These are phyloP conservation scores for Emericellopsis terricola DNA, from an alignment of 495 filamentous ascomycete genomes.

Conservation along the genomic window DNA sequence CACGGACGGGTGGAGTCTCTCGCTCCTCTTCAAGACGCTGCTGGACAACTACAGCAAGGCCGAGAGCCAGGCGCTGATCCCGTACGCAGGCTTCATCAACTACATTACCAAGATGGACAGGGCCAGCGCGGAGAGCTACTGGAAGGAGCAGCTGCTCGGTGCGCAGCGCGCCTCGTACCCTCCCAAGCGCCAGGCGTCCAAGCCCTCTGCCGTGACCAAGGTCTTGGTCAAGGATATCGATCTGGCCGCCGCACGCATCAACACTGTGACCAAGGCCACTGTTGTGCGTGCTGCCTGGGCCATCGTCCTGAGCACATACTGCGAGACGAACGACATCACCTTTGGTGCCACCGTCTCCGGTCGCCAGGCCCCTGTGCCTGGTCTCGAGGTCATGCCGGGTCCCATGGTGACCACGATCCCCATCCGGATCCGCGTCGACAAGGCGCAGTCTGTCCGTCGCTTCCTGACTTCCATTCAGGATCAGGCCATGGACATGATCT, in stretches of 20 bases:
- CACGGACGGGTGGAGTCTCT: background rate
- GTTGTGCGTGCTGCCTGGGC: too few species aligned
- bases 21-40: background rate
- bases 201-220: background rate
- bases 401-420: slow-evolving; percentile 44
- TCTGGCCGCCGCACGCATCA: slow-evolving; percentile 4
- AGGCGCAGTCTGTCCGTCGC: slow-evolving; percentile 1
- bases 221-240: background rate
- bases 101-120: background rate
- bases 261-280: slow-evolving; percentile 19
- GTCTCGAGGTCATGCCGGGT: too few species aligned
- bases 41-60: background rate
- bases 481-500: slow-evolving; percentile 16
- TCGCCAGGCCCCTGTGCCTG: too few species aligned
- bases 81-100: background rate
- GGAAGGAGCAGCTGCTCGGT: background rate
- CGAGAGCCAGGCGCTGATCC: background rate
- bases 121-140: background rate
- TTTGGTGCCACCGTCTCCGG: too few species aligned
- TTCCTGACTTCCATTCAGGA: slow-evolving; percentile 14
- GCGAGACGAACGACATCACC: slow-evolving; percentile 17
- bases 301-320: too few species aligned
- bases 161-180: background rate
- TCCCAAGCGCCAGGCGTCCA: background rate
- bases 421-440: slow-evolving; percentile 14